Evolutionary conservation across 1,284 basidiomycete species (phyloP), one percentile per base, ranked within the genome.

Genomic region (Wallemia ichthyophaga): DNA sequence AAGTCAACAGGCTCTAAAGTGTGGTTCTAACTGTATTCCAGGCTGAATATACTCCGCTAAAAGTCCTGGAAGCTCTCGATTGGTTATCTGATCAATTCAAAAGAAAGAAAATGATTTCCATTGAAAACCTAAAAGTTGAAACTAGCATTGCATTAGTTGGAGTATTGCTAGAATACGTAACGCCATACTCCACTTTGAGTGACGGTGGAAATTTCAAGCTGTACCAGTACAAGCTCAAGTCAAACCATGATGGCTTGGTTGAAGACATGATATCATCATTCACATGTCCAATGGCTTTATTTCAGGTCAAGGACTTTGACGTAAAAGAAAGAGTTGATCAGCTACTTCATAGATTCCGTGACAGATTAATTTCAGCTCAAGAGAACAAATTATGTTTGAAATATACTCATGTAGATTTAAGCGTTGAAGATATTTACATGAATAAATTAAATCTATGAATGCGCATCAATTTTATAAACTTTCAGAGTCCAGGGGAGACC

Each of bases 401-500:
- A 3, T 48, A 5, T 21, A 48, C 5, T 19, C 3, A 21, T 48
- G n/a, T 48, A 48, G 9, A 48, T 21, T 5, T 13, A 48, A 48
- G 37, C n/a, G n/a, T 48, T 17, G n/a, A 48, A 21, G 37, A 48
- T 21, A 21, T 48, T 48, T 48, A 15, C n/a, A 48, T 48, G 37
- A 11, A 48, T 21, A 48, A 48, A 21, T 48, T 48, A 21, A 21
- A 11, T 48, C 9, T 48, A 21, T 48, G n/a, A 48, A n/a, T n/a
- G n/a, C n/a, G n/a, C n/a, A n/a, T n/a, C n/a, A n/a, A n/a, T n/a
- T n/a, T 48, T 57, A 64, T 2, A 63, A 58, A 25, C 59, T 27
- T 2, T 24, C 54, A 25, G 67, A 67, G 48, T 83, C 76, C 23
- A 84, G 70, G 1, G 84, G 85, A 58, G 75, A 71, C n/a, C 82